Percentiles rank a stretch among this genome's conserved stretches.
Evolutionary conservation across 2,329 filamentous ascomycete genomes (phyloP).

Genomic region (Orbilia javanica): DNA sequence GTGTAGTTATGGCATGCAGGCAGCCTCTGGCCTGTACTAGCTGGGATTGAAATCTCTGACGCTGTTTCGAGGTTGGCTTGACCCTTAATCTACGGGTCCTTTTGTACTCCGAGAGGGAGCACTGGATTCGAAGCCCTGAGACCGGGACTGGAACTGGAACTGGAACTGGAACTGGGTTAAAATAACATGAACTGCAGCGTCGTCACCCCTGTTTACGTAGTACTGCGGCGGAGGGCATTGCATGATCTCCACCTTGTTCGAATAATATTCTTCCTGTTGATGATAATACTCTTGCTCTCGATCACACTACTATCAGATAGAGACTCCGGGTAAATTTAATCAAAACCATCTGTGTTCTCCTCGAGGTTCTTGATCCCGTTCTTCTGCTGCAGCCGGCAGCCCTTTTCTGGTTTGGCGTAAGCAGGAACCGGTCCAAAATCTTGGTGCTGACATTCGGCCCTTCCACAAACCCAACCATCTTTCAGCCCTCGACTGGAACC

Average conservation of each 20-base stretch:
- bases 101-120: too few relatives aligned
- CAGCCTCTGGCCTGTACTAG: not conserved
- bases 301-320: too few relatives aligned
- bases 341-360: not conserved
- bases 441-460: constrained; percentile 46
- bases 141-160: too few relatives aligned
- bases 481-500: constrained; percentile 31
- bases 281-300: too few relatives aligned
- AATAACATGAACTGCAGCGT: too few relatives aligned
- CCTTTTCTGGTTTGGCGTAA: constrained; percentile 36
- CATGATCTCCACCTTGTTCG: not conserved
- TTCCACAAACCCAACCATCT: constrained; percentile 6
- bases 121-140: too few relatives aligned
- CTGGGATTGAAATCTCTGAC: constrained; percentile 39
- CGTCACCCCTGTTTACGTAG: constrained; percentile 57
- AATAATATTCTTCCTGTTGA: too few relatives aligned
- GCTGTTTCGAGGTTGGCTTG: constrained; percentile 44
- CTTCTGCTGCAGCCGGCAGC: not conserved
- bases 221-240: constrained; percentile 22
- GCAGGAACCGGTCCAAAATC: constrained; percentile 32
- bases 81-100: constrained; percentile 46
- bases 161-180: too few relatives aligned
- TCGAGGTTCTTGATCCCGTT: not conserved
- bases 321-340: not conserved
- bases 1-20: not conserved